A percentile compares a stretch with the other conserved stretches of the same genome.
Evolutionary conservation across 768 basidiomycete species (phyloP).

Genomic region (Boletus sp.): DNA sequence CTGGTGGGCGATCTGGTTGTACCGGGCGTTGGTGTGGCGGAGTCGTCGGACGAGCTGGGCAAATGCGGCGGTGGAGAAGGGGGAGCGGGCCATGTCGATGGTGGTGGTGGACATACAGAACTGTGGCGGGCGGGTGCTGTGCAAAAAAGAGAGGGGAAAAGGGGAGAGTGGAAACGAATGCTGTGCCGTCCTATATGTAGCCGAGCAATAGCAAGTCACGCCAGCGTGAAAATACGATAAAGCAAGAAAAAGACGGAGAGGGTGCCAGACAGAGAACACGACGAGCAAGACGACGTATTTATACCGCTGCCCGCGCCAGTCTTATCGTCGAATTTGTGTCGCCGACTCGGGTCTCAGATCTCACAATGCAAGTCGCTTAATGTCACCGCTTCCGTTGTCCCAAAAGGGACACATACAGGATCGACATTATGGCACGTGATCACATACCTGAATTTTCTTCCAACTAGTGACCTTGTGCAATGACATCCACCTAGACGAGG

Average conservation of each 20-base stretch:
- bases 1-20: slow-evolving; percentile 37
- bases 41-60: slow-evolving; percentile 41
- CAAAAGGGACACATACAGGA: slow-evolving; percentile 4
- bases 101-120: slow-evolving; percentile 8
- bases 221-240: slow-evolving; percentile 11
- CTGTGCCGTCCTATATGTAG: slow-evolving; percentile 4
- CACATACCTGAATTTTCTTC: neutral
- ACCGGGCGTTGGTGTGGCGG: slow-evolving; percentile 42
- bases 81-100: slow-evolving; percentile 20
- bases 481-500: neutral
- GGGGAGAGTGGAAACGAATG: neutral
- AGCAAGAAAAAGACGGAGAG: neutral
- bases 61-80: slow-evolving; percentile 29
- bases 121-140: neutral
- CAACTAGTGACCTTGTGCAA: too few relatives aligned
- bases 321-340: neutral
- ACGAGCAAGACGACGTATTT: slow-evolving; percentile 3
- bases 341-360: slow-evolving; percentile 7
- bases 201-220: slow-evolving; percentile 4
- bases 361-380: slow-evolving; percentile 12
- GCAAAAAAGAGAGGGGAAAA: neutral
- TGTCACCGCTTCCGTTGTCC: neutral
- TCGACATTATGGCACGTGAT: slow-evolving; percentile 11
- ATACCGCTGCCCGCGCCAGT: slow-evolving; percentile 4
- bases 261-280: slow-evolving; percentile 6